Evolutionary conservation across 208 protist genomes (phyloP).

Genomic region (Wallacemonas sp.): DNA sequence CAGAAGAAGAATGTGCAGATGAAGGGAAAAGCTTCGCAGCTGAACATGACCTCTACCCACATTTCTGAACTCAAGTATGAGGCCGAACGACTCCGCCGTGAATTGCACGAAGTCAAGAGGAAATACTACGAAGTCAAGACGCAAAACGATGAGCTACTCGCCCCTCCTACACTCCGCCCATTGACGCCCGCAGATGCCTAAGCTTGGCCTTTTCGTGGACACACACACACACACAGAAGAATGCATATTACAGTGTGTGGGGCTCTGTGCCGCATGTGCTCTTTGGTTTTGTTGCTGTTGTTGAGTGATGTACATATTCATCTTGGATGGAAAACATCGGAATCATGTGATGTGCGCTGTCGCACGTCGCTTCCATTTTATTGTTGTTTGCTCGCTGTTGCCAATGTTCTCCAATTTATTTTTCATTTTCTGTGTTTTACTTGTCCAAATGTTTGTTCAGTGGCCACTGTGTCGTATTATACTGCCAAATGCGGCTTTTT

Average conservation of each 20-base stretch:
- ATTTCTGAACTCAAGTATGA: constrained; percentile 93
- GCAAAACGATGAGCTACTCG: constrained; percentile 56
- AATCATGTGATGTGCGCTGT: neutral
- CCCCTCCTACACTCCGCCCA: neutral
- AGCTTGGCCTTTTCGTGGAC: no score
- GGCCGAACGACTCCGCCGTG: constrained; percentile 87
- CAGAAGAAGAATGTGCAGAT: constrained; percentile 93
- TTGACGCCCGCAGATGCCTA: neutral
- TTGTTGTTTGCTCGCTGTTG: neutral
- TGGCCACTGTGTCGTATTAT: neutral
- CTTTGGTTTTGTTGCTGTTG: no score
- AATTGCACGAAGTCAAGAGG: constrained; percentile 94
- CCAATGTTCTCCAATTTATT: neutral
- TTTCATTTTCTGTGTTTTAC: neutral
- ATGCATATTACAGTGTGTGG: no score
- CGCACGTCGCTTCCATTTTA: neutral
- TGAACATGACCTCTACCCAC: constrained; percentile 88
- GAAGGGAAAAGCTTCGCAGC: constrained; percentile 91
- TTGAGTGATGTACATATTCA: no score
- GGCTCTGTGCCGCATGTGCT: no score
- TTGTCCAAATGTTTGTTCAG: neutral
- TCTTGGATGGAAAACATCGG: no score
- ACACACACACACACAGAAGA: no score
- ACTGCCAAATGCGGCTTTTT: no score
- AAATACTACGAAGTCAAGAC: constrained; percentile 94